phyloP scores from a whole-genome alignment of 2,329 filamentous ascomycete species.

The Trichoderma sp. region DNA sequence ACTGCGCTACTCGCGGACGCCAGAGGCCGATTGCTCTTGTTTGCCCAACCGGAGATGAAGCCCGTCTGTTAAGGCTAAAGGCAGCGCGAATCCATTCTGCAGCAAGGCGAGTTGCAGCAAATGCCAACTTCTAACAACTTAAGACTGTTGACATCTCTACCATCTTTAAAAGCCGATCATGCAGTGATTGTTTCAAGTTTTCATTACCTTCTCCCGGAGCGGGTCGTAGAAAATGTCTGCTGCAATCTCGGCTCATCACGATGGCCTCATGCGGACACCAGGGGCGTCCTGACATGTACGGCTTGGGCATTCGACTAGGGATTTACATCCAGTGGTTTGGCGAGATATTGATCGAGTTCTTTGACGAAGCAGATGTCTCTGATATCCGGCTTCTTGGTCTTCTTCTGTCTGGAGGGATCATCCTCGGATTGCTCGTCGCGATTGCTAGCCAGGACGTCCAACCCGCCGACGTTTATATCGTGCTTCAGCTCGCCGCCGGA shows the following conservation, averaged over 20 bases:
- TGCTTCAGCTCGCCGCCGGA: slow-evolving; percentile 35
- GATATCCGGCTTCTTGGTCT: slow-evolving; percentile 42
- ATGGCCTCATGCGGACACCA: slow-evolving; percentile 36
- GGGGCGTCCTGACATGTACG: slow-evolving; percentile 41
- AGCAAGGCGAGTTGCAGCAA: slow-evolving; percentile 24
- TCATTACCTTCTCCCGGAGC: not conserved
- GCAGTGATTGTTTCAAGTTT: not conserved
- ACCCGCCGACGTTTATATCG: slow-evolving; percentile 24
- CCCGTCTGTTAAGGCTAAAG: slow-evolving; percentile 9
- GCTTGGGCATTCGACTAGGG: slow-evolving; percentile 42
- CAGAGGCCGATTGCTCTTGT: slow-evolving; percentile 1
- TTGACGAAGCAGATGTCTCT: slow-evolving; percentile 37
- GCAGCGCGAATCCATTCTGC: not conserved
- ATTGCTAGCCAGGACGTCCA: slow-evolving; percentile 33
- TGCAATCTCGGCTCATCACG: not conserved
- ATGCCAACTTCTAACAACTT: slow-evolving; percentile 5
- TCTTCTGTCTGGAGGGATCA: slow-evolving; percentile 38
- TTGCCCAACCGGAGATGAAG: slow-evolving; percentile 10
- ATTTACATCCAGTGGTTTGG: slow-evolving; percentile 46
- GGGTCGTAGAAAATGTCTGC: not conserved
- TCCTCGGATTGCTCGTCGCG: slow-evolving; percentile 39
- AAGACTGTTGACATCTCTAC: slow-evolving; percentile 29
- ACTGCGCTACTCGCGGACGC: not conserved
- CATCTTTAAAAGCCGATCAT: not conserved
- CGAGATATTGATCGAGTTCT: slow-evolving; percentile 39